Evolutionary conservation across 352 stramenopile species (phyloP), one percentile per base, ranked within the genome.

Genomic region (Pythium sp.): DNA sequence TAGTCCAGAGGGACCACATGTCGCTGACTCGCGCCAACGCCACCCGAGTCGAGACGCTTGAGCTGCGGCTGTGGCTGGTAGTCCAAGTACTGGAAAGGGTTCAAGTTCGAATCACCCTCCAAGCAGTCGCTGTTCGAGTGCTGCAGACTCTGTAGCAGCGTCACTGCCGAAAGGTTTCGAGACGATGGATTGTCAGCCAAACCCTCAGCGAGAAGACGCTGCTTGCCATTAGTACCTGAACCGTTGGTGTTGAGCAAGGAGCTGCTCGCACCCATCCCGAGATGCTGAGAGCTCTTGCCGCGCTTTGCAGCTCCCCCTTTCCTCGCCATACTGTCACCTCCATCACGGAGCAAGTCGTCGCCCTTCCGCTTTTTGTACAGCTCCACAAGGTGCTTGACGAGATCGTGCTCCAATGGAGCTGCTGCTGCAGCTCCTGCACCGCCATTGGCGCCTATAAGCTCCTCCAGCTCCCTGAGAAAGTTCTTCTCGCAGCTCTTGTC

Each of bases 311-410:
- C 64, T 24, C 43, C 56, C 18, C 58, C 22, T 12, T 70, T 71
- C 41, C 74, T 84, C 20, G 51, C 46, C 18, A 58, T 36, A 3
- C 41, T 15, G 0, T 62, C 59, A 0, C 65, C 72, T 4, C 65
- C 64, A n/a, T 74, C 41, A 0, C 69, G 72, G 18, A 79, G 32
- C 2, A 84, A 36, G 47, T 89, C 84, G 32, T 94, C 86, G 0
- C 59, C 62, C 22, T 89, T 91, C 32, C 85, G 82, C 58, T 90
- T 91, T 65, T 86, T 85, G 64, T 86, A 97, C 1, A 97, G 70
- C 30, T 93, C 84, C 5, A 87, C 47, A 47, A 97, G 70, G 18
- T 89, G 75, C 55, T 91, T 91, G 58, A 93, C 43, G 2, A 90
- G 57, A 22, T 97, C 90, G 43, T 87, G 82, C 68, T 97, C 89